Base-by-base conservation (phyloP, 306 rosid species). In the Mimosa pudica region DNA sequence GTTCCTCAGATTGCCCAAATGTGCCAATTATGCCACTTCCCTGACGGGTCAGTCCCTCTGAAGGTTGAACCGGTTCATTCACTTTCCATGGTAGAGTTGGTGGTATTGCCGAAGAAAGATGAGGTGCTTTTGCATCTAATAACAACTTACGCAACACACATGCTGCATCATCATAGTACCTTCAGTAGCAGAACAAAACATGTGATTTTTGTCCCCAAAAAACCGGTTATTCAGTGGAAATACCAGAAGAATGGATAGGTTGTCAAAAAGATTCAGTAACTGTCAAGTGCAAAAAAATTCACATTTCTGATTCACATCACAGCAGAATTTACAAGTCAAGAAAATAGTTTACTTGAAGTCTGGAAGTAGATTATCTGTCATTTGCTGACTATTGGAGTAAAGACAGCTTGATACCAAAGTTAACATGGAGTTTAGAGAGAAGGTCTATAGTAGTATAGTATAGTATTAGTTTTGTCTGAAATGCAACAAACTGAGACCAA, bases 151-250 rank as follows among this genome's bases (percentile, higher is more conserved):
- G 81, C 55, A 94, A 89, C 65, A 94, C 96, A 89, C 97, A 94
- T 73, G 98, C 97, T 61, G 97, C 89, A 70, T 94, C 98, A 86
- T 94, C 98, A 77, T 89, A 94, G 84, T 94, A 94, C 90, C 98
- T 94, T 74, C 60, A 84, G 74, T 68, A 72, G 77, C 77, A 80
- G 8, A 76, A 75, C 24, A 44, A 24, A 32, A 46, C 65, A 41
- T 67, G 61, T 77, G 17, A 61, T 47, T 67, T 52, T 79, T 69
- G 65, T 57, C 47, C 47, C 63, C n/a, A 18, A 35, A 54, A 70
- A 24, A 36, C 68, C 73, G 68, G 74, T 33, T 58, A 68, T 79
- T 74, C 24, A 14, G 14, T 38, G 30, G 35, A 64, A 49, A 45
- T 65, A 57, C 54, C 36, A 61, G 45, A 73, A 78, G 49, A 67